Evolutionary conservation across 352 stramenopile genomes (phyloP).

Genomic region (Phytophthora pisi): DNA sequence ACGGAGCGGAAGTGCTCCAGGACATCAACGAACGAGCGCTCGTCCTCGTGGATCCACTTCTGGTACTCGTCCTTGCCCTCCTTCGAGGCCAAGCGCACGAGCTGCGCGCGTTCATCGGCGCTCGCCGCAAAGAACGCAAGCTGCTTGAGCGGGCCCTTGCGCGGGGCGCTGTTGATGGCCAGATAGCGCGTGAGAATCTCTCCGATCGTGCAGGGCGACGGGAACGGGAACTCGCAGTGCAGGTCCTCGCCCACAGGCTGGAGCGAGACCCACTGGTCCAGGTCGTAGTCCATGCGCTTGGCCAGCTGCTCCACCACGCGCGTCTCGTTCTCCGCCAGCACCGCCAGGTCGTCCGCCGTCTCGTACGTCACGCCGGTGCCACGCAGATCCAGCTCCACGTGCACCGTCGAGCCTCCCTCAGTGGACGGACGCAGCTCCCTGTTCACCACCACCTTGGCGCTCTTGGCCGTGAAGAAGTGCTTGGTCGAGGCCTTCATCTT

Average conservation of each 20-base stretch:
- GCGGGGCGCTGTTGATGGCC: conserved; percentile 93
- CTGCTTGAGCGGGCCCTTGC: conserved; percentile 81
- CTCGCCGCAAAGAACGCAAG: conserved; percentile 82
- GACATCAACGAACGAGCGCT: conserved; percentile 93
- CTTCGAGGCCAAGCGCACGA: conserved; percentile 70
- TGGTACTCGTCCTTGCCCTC: conserved; percentile 96
- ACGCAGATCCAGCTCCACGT: conserved; percentile 91
- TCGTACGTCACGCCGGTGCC: conserved; percentile 87
- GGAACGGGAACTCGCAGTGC: conserved; percentile 88
- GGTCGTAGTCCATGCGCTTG: conserved; percentile 83
- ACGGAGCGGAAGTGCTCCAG: conserved; percentile 82
- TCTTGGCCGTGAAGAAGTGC: conserved; percentile 90
- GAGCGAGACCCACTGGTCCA: conserved; percentile 90
- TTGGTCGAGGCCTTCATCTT: conserved; percentile 85
- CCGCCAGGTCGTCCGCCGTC: conserved; percentile 95
- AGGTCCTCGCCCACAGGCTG: conserved; percentile 56
- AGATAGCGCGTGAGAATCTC: conserved; percentile 94
- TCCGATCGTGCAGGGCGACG: conserved; percentile 93
- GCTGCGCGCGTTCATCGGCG: conserved; percentile 49
- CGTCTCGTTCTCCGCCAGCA: conserved; percentile 91
- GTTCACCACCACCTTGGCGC: conserved; percentile 87
- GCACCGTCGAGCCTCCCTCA: conserved; percentile 84
- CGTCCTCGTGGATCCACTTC: conserved; percentile 90
- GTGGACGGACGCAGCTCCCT: conserved; percentile 89
- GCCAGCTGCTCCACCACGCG: conserved; percentile 87